phyloP scores from a whole-genome alignment of 768 basidiomycete species.

The Infundibulicybe gibba region DNA sequence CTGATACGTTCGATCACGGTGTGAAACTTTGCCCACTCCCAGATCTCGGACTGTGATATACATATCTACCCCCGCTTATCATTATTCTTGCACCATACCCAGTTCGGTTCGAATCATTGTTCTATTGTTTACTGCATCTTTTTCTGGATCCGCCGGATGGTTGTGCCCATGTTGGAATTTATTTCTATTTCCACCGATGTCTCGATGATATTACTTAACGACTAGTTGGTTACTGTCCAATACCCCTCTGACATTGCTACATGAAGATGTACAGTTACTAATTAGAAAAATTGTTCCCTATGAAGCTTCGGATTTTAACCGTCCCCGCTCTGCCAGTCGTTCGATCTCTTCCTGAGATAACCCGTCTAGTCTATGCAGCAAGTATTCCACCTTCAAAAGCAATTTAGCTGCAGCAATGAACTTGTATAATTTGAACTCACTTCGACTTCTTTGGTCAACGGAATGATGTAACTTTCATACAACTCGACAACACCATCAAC shows the following conservation, averaged over 20 bases:
- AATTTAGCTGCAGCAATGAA: background rate
- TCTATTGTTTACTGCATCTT: too few species aligned
- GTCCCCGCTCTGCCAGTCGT: conserved; percentile 28
- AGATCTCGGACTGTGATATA: conserved; percentile 46
- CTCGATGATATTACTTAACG: too few species aligned
- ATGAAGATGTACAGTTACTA: too few species aligned
- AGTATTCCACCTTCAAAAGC: conserved; percentile 81
- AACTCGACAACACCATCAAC: conserved; percentile 90
- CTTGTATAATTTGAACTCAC: conserved; percentile 33
- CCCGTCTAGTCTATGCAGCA: conserved; percentile 86
- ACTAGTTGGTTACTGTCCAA: too few species aligned
- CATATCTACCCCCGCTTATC: conserved; percentile 5
- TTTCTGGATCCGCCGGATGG: too few species aligned
- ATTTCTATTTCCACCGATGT: too few species aligned
- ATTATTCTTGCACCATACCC: conserved; percentile 7
- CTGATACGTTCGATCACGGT: background rate
- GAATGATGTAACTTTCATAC: conserved; percentile 95
- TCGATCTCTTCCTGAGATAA: conserved; percentile 80
- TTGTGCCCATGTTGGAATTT: too few species aligned
- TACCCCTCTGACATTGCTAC: too few species aligned
- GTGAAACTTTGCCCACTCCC: background rate
- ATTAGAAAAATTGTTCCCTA: too few species aligned
- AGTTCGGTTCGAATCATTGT: conserved; percentile 3
- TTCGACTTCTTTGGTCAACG: conserved; percentile 98
- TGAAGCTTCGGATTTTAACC: too few species aligned